Evolutionary conservation across 176 grass and related monocot genomes (phyloP), one percentile per base, ranked within the genome.

Genomic region (Avena atlantica): DNA sequence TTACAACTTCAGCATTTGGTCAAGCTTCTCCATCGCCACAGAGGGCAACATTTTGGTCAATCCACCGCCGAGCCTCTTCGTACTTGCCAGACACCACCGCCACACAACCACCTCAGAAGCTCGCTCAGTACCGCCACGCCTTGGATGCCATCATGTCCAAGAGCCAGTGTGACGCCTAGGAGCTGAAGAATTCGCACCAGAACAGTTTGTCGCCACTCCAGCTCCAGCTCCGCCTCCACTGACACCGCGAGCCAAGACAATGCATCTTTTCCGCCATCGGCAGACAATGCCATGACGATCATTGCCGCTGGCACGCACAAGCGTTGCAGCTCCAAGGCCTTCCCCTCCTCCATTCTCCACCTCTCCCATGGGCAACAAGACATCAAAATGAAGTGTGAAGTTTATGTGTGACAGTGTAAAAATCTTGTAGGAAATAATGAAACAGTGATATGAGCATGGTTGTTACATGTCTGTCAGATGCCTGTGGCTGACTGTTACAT

Each of bases 161-260:
- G 37, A 5, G 17, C 19, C 71, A 56, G 59, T 84, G 29, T 51
- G 63, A 37, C 61, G 75, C 75, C 87, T 81, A 4, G 85, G 95
- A 98, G 90, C 88, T 98, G 77, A 88, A 79, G 85, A 98, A 98
- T 85, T 96, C 52, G 6, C 84, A 79, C 50, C 77, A 74, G 91
- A 34, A 34, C 31, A 34, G 31, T 34, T 34, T 34, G 2, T 34
- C 31, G 31, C 31, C 31, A 3, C 31, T 34, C 31, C 31, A 34
- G 31, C 31, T 90, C 87, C 1, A 0, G 60, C 60, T 81, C 57
- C 6, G 56, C 20, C 77, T 59, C n/a, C 78, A 40, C 78, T 40
- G 21, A 3, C 24, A 53, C 37, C 37, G 6, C 37, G 0, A 40
- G 5, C 37, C 37, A 6, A 40, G 6, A 40, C 37, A 40, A 40